Evolutionary conservation across 139 green algal species (phyloP), one percentile per base, ranked within the genome.

Genomic region (Chlorella sp.): DNA sequence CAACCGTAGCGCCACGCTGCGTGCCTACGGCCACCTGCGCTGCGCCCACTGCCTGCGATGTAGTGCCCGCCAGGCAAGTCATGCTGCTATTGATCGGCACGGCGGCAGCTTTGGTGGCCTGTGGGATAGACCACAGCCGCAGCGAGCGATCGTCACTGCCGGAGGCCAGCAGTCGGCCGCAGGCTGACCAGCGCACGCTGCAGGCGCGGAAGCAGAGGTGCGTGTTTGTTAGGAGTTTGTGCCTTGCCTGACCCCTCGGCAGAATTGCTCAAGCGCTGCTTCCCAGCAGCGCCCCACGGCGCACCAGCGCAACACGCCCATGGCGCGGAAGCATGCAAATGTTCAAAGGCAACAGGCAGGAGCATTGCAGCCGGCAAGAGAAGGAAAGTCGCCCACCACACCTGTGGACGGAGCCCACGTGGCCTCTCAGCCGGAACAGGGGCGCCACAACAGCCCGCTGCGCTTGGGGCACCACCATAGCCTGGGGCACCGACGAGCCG

Each of bases 401-500:
- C 85, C 84, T 87, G 81, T 93, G 88, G 32, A 93, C 92, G n/a
- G 90, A 93, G 25, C 90, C 90, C 34, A 88, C 74, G 56, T 93
- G 90, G 3, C 90, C 90, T 28, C 81, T 81, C 25, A 93, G 86
- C 16, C 80, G 71, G 38, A 82, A 80, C 62, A 88, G 81, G 6
- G 89, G 81, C 39, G 36, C 55, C 25, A 20, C 70, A 4, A 25
- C 56, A 1, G 26, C 15, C 15, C 1, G 51, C 41, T 1, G 67
- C 34, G 2, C 23, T 4, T 30, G n/a, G 34, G 34, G 51, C 51
- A 60, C 12, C 13, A 60, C 11, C 9, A 60, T 3, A 3, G 51
- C 55, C 11, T 28, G 28, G 4, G 16, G 3, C 47, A 9, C 32
- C 44, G 72, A 65, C 21, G 72, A 11, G 51, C 47, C 6, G 32